Evolutionary conservation across 768 basidiomycete species (phyloP).

Genomic region (Lentinula boryana): DNA sequence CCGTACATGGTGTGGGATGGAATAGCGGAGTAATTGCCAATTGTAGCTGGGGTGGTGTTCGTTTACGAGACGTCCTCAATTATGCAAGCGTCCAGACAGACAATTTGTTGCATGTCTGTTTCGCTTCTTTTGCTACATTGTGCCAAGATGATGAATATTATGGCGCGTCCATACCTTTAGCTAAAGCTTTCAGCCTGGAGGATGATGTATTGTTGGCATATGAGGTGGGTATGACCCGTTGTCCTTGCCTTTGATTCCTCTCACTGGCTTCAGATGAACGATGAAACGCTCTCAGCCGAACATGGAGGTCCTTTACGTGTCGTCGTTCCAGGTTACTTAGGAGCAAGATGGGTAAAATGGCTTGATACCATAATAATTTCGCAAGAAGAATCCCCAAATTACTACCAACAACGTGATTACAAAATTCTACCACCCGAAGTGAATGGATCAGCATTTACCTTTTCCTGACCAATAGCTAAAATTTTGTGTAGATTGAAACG

Average conservation of each 20-base stretch:
- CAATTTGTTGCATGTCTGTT: constrained; percentile 44
- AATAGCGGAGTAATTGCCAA: constrained; percentile 67
- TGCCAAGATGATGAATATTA: constrained; percentile 61
- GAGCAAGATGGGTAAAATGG: constrained; percentile 78
- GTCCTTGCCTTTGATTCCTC: not conserved
- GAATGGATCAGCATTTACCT: constrained; percentile 9
- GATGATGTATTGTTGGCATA: constrained; percentile 57
- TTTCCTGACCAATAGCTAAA: constrained; percentile 1
- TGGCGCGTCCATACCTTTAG: constrained; percentile 56
- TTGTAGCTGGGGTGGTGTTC: constrained; percentile 59
- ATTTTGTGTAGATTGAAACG: constrained; percentile 31
- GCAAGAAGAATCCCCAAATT: constrained; percentile 52
- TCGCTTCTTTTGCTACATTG: constrained; percentile 51
- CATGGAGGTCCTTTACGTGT: constrained; percentile 66
- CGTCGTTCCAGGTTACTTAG: constrained; percentile 61
- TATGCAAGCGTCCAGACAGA: constrained; percentile 30
- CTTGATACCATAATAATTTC: constrained; percentile 55
- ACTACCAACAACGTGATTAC: constrained; percentile 71
- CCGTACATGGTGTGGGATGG: constrained; percentile 59
- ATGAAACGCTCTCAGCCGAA: constrained; percentile 46
- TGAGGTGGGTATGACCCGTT: constrained; percentile 32
- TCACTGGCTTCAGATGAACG: constrained; percentile 51
- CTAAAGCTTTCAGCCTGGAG: constrained; percentile 38
- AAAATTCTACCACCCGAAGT: constrained; percentile 53
- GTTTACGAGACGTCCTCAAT: constrained; percentile 50